Percentiles rank a stretch among this genome's conserved stretches.
Conservation (phyloP, 78 protist species). For the Pigoraptor vietnamica region DNA sequence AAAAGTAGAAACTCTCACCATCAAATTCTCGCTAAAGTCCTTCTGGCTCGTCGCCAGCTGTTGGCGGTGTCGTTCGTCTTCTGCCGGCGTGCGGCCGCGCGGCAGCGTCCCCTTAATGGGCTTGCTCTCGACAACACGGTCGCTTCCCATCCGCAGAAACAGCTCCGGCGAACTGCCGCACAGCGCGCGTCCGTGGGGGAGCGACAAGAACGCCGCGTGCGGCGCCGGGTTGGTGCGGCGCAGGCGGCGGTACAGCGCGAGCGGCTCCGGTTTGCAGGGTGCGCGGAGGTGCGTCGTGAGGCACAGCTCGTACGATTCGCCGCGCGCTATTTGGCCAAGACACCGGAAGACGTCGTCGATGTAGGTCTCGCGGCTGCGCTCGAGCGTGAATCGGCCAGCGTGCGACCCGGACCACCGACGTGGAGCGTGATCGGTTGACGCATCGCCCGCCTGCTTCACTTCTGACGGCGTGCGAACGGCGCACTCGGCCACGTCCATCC, state of each 20-base stretch:
- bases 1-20: constrained; percentile 24
- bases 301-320: constrained; percentile 72
- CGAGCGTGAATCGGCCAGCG: background rate
- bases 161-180: constrained; percentile 11
- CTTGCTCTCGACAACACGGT: constrained; percentile 44
- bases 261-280: constrained; percentile 7
- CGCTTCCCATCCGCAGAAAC: constrained; percentile 26
- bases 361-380: background rate
- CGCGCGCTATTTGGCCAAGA: constrained; percentile 4
- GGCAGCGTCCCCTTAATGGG: constrained; percentile 68
- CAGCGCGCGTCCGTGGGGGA: background rate
- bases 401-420: background rate
- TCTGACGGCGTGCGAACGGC: no score
- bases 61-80: constrained; percentile 1
- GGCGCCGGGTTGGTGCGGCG: constrained; percentile 63
- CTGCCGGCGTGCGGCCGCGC: background rate
- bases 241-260: constrained; percentile 26
- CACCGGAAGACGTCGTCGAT: background rate
- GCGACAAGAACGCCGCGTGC: constrained; percentile 29
- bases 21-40: constrained; percentile 61
- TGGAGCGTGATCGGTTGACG: no score
- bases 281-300: constrained; percentile 42
- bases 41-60: constrained; percentile 30
- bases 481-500: background rate
- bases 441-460: no score